These are phyloP conservation scores for Vitis rupestris DNA, from an alignment of 164 flowering plant species.

Conservation along the genomic window DNA sequence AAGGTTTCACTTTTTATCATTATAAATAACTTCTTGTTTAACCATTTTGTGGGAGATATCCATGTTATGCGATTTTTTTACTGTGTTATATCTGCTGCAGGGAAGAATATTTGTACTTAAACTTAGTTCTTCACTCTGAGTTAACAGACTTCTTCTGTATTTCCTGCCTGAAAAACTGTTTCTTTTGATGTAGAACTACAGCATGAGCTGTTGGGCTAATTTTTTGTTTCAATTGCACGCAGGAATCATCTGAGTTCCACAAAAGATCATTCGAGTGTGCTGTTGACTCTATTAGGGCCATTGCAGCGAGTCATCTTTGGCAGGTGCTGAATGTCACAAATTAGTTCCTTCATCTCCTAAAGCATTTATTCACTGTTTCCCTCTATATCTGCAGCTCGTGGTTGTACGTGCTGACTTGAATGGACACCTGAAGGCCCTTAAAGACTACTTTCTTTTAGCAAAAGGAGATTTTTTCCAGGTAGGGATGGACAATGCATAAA, in stretches of 20 bases:
- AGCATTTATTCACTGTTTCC: constrained; percentile 14
- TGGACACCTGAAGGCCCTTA: constrained; percentile 94
- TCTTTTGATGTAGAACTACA: background rate
- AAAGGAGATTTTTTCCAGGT: constrained; percentile 99
- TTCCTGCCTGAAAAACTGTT: background rate
- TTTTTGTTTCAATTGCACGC: constrained; percentile 14
- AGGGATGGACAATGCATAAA: constrained; percentile 9
- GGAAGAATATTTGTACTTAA: too few species aligned
- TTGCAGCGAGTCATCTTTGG: constrained; percentile 98
- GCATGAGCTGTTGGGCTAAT: background rate
- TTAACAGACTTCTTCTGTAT: background rate
- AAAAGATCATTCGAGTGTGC: constrained; percentile 89
- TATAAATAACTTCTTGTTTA: background rate
- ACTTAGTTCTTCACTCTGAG: too few species aligned
- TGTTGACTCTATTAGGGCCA: constrained; percentile 71
- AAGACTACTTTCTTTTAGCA: constrained; percentile 93
- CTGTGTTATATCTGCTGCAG: too few species aligned
- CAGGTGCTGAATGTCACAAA: constrained; percentile 56
- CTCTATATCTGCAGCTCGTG: constrained; percentile 70
- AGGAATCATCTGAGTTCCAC: constrained; percentile 96
- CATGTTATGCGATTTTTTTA: background rate
- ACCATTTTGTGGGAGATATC: background rate
- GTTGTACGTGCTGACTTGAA: constrained; percentile 95
- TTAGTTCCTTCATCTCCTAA: constrained; percentile 7
- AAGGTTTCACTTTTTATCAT: constrained; percentile 44